Conservation (phyloP, 2,329 filamentous ascomycete genomes). For the Paraphoma chrysanthemicola region DNA sequence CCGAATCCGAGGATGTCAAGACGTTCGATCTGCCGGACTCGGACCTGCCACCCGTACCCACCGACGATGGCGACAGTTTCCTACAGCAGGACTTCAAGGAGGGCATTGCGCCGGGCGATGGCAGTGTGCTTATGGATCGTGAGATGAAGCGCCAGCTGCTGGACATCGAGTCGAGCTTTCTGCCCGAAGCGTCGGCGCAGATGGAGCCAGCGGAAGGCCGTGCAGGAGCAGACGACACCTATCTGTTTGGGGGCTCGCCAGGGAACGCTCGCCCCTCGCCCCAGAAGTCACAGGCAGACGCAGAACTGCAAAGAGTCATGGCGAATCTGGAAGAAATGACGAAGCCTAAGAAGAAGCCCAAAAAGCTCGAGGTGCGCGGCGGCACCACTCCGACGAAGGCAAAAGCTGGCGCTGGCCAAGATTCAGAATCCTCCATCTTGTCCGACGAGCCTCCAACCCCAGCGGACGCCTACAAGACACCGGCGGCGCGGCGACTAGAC, state of each 20-base stretch:
- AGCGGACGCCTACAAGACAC: conserved; percentile 52
- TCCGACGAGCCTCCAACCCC: conserved; percentile 47
- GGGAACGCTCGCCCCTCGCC: conserved; percentile 33
- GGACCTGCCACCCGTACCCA: conserved; percentile 50
- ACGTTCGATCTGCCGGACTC: conserved; percentile 44
- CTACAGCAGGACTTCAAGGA: conserved; percentile 40
- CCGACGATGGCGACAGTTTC: conserved; percentile 50
- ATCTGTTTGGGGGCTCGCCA: conserved; percentile 51
- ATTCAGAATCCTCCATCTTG: conserved; percentile 35
- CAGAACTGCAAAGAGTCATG: conserved; percentile 21
- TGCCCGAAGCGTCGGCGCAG: conserved; percentile 60
- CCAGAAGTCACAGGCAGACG: conserved; percentile 11
- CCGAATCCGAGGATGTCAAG: conserved; percentile 41
- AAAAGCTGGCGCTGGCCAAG: conserved; percentile 16
- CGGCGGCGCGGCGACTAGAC: conserved; percentile 39
- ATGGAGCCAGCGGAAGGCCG: conserved; percentile 28
- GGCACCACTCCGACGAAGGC: conserved; percentile 22
- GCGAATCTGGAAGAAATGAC: conserved; percentile 21
- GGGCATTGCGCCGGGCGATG: conserved; percentile 43
- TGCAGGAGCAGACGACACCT: conserved; percentile 55
- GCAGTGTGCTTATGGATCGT: conserved; percentile 59
- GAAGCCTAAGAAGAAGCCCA: conserved; percentile 31
- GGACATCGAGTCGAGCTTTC: conserved; percentile 69
- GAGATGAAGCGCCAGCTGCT: conserved; percentile 67
- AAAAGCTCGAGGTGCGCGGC: conserved; percentile 26